These are phyloP conservation scores for Penicillium olsonii DNA, from an alignment of 2,329 filamentous ascomycete species.

Conservation along the genomic window DNA sequence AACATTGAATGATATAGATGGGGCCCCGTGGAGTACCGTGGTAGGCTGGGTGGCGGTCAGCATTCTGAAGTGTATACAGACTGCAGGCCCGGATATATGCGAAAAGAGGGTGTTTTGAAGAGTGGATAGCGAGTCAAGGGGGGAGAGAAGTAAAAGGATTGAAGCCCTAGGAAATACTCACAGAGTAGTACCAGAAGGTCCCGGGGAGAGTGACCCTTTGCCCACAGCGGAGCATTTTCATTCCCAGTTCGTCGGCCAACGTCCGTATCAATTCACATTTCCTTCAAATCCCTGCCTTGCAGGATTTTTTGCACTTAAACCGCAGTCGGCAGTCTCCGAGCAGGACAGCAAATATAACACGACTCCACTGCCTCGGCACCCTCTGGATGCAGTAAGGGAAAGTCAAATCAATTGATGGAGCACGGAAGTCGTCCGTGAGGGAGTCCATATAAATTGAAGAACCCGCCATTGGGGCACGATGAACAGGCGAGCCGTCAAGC, in stretches of 20 bases:
- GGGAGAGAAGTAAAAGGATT: not conserved
- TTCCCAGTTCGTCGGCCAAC: conserved; percentile 19
- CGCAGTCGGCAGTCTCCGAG: conserved; percentile 5
- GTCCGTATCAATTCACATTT: conserved; percentile 11
- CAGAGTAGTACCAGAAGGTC: conserved; percentile 15
- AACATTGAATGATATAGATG: conserved; percentile 19
- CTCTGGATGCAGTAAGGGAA: not conserved
- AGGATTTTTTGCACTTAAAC: conserved; percentile 7
- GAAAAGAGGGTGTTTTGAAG: not conserved
- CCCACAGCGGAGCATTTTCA: conserved; percentile 13
- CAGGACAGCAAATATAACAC: conserved; percentile 11
- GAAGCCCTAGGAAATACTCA: conserved; percentile 11
- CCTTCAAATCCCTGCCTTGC: conserved; percentile 8
- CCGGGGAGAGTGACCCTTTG: conserved; percentile 10
- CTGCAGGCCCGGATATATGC: not conserved
- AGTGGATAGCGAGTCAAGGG: not conserved
- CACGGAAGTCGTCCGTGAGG: conserved; percentile 24
- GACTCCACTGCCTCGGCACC: conserved; percentile 11
- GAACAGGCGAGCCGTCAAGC: conserved; percentile 6
- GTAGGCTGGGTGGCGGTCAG: conserved; percentile 28
- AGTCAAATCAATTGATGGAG: not conserved
- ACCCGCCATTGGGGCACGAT: not conserved
- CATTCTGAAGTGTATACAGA: conserved; percentile 17
- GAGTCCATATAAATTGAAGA: not conserved
- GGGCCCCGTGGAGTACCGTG: conserved; percentile 13